Evolutionary conservation across 768 basidiomycete genomes (phyloP).

Genomic region (Termitomyces sp.): DNA sequence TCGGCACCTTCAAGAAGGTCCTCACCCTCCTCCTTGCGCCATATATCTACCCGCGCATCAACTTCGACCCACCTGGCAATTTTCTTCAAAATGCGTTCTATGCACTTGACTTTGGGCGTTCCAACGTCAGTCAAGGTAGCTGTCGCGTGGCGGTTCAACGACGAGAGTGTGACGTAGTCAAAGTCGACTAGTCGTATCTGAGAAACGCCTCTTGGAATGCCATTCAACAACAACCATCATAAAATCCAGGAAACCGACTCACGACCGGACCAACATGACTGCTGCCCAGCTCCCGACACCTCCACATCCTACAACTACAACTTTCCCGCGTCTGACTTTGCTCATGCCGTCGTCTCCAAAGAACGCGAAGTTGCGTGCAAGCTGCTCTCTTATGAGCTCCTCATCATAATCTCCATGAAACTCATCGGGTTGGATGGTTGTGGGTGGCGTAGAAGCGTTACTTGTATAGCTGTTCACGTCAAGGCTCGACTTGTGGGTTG

Average conservation of each 20-base stretch:
- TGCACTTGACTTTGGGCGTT: conserved; percentile 81
- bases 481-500: conserved; percentile 21
- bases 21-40: conserved; percentile 79
- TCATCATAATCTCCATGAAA: conserved; percentile 52
- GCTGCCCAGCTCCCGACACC: conserved; percentile 97
- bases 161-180: conserved; percentile 93
- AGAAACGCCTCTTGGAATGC: conserved; percentile 54
- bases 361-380: conserved; percentile 92
- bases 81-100: conserved; percentile 61
- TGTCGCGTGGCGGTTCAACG: conserved; percentile 91
- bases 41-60: conserved; percentile 79
- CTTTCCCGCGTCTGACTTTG: conserved; percentile 65
- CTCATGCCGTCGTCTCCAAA: conserved; percentile 87
- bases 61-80: conserved; percentile 87
- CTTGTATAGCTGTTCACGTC: conserved; percentile 9
- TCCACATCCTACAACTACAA: conserved; percentile 91
- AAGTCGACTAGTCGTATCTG: conserved; percentile 86
- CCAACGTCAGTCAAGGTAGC: conserved; percentile 89
- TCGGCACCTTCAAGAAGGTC: conserved; percentile 75
- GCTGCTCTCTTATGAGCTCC: conserved; percentile 79
- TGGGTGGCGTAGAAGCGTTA: conserved; percentile 3
- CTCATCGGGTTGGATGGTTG: conserved; percentile 3
- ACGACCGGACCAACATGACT: conserved; percentile 90
- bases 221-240: background rate
- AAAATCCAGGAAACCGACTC: conserved; percentile 25